Evolutionary conservation across 2,329 filamentous ascomycete genomes (phyloP).

Genomic region (Ophiocordyceps australis): DNA sequence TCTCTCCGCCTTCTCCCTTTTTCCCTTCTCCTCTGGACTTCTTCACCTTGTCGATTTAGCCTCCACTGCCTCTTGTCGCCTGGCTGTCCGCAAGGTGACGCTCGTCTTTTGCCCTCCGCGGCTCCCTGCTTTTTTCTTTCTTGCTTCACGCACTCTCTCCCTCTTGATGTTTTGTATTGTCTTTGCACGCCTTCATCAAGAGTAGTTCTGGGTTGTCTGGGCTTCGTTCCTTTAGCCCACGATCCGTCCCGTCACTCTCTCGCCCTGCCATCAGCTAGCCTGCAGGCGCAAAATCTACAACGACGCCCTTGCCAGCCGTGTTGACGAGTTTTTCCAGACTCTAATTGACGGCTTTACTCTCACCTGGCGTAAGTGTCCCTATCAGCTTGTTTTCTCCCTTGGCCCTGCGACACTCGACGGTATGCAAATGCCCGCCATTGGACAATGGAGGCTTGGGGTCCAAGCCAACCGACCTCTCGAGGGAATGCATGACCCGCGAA

Average conservation of each 20-base stretch:
- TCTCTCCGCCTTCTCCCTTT: too few species aligned
- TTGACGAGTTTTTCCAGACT: not conserved
- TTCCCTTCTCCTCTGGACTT: too few species aligned
- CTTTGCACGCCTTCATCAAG: not conserved
- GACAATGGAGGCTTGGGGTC: too few species aligned
- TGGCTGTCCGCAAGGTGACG: not conserved
- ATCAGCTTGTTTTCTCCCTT: not conserved
- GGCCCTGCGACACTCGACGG: not conserved
- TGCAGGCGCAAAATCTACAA: not conserved
- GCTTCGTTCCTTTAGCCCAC: slow-evolving; percentile 14
- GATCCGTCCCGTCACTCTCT: slow-evolving; percentile 22
- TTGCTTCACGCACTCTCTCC: slow-evolving; percentile 1
- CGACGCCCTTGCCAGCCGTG: not conserved
- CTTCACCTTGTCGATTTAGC: too few species aligned
- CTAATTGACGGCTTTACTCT: not conserved
- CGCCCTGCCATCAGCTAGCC: slow-evolving; percentile 1
- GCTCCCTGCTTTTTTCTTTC: not conserved
- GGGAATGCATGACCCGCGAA: slow-evolving; percentile 2
- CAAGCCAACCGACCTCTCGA: not conserved
- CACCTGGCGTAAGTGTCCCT: slow-evolving; percentile 1
- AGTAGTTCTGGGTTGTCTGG: slow-evolving; percentile 9
- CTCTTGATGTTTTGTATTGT: slow-evolving; percentile 1
- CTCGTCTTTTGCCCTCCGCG: not conserved
- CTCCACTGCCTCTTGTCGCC: too few species aligned
- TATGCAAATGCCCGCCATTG: not conserved